Conservation (phyloP, 352 stramenopile genomes). For the Pythium periplocum region DNA sequence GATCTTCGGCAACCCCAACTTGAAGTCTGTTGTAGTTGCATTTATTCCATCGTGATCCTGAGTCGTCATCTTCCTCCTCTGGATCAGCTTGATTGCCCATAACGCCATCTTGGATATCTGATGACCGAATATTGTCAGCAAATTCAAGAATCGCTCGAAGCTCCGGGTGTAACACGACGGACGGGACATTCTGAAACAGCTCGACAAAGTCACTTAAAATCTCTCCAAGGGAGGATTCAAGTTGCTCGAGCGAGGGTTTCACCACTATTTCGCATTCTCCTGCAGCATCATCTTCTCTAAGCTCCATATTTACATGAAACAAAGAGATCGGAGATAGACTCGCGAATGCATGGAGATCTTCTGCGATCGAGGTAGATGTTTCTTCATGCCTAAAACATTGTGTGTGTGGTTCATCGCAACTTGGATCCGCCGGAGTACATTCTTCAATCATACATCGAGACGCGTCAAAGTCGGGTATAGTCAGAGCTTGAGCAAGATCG, state of each 20-base stretch:
- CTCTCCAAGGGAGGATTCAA: slow-evolving; percentile 21
- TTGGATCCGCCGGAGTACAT: background rate
- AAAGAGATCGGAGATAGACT: slow-evolving; percentile 13
- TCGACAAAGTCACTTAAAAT: slow-evolving; percentile 32
- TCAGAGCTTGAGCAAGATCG: slow-evolving; percentile 6
- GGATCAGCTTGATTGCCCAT: background rate
- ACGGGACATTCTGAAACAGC: slow-evolving; percentile 31
- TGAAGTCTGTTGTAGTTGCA: slow-evolving; percentile 24
- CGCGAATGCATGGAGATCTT: slow-evolving; percentile 12
- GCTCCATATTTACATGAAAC: slow-evolving; percentile 11
- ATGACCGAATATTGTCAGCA: slow-evolving; percentile 37
- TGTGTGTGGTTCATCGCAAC: no score
- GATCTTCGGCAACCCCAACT: slow-evolving; percentile 30
- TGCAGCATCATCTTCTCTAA: slow-evolving; percentile 7
- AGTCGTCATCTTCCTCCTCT: slow-evolving; percentile 1
- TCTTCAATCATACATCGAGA: slow-evolving; percentile 8
- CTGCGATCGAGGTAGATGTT: no score
- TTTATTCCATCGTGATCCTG: slow-evolving; percentile 15
- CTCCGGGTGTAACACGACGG: slow-evolving; percentile 29
- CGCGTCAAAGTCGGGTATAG: slow-evolving; percentile 17
- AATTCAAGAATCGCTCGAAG: slow-evolving; percentile 44
- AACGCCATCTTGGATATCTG: slow-evolving; percentile 8
- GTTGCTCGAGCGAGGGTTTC: slow-evolving; percentile 25
- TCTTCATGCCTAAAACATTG: no score
- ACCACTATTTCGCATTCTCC: slow-evolving; percentile 24